Conservation (phyloP, 768 basidiomycete genomes). For the Tubosaeta brunneosetosa region DNA sequence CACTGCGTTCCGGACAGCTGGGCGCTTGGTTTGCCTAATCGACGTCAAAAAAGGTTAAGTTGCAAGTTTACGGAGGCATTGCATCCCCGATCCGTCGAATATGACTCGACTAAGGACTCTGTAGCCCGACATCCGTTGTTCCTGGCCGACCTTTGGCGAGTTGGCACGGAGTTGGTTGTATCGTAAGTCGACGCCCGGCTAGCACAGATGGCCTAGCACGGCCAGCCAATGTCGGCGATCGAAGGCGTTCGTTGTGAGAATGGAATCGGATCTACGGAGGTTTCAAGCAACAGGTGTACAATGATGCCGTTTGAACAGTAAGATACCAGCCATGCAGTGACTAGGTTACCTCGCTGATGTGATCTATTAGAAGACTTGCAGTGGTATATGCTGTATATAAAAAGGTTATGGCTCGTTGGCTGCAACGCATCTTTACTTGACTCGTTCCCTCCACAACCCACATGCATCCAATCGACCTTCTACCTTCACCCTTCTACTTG, state of each 20-base stretch:
- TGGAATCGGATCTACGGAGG: slow-evolving; percentile 20
- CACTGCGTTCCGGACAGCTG: slow-evolving; percentile 3
- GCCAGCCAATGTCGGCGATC: slow-evolving; percentile 21
- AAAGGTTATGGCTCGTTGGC: slow-evolving; percentile 10
- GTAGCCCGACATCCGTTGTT: slow-evolving; percentile 12
- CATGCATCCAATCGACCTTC: slow-evolving; percentile 34
- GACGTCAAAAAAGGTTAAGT: slow-evolving; percentile 13
- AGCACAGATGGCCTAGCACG: slow-evolving; percentile 19
- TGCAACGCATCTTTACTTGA: slow-evolving; percentile 6
- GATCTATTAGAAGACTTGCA: slow-evolving; percentile 25
- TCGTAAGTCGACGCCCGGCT: slow-evolving; percentile 10
- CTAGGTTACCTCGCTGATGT: slow-evolving; percentile 33
- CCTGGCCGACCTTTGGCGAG: slow-evolving; percentile 21
- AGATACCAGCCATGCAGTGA: slow-evolving; percentile 30
- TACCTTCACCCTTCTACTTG: slow-evolving; percentile 52
- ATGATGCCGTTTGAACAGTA: slow-evolving; percentile 29
- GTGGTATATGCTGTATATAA: slow-evolving; percentile 30
- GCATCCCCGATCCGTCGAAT: slow-evolving; percentile 3
- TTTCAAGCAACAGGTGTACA: slow-evolving; percentile 17
- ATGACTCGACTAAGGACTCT: slow-evolving; percentile 11
- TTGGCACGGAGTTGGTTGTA: slow-evolving; percentile 9
- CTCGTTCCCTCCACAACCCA: slow-evolving; percentile 4
- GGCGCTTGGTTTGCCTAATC: slow-evolving; percentile 7
- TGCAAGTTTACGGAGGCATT: slow-evolving; percentile 1
- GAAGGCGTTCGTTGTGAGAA: slow-evolving; percentile 17